phyloP scores from a whole-genome alignment of 2,329 filamentous ascomycete genomes.

The Colletotrichum coccodes region DNA sequence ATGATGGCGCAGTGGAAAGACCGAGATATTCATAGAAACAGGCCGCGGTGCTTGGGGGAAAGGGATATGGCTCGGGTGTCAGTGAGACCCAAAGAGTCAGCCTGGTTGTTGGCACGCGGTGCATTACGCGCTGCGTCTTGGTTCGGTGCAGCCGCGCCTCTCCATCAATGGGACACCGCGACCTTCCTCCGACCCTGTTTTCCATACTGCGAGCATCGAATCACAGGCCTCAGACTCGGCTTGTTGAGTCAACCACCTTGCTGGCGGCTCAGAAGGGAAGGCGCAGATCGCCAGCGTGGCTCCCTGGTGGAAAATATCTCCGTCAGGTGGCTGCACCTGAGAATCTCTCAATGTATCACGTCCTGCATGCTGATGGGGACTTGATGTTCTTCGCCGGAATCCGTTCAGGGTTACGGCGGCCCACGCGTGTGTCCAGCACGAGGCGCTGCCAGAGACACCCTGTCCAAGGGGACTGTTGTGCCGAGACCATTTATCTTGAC shows the following conservation, averaged over 20 bases:
- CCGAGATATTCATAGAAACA: constrained; percentile 33
- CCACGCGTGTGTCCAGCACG: constrained; percentile 27
- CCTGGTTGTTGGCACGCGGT: constrained; percentile 1
- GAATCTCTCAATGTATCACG: constrained; percentile 30
- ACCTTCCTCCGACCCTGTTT: not conserved
- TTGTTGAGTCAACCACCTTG: constrained; percentile 5
- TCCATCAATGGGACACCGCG: not conserved
- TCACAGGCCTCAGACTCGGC: not conserved
- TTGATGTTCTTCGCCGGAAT: constrained; percentile 22
- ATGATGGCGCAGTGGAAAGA: constrained; percentile 13
- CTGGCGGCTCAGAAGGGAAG: not conserved
- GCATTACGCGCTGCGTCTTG: not conserved
- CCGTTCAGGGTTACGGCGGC: constrained; percentile 18
- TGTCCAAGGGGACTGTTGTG: not conserved
- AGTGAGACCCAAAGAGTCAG: not conserved
- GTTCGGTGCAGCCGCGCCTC: not conserved
- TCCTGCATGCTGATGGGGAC: constrained; percentile 27
- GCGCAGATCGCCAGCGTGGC: not conserved
- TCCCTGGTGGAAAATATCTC: constrained; percentile 14
- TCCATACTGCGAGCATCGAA: not conserved
- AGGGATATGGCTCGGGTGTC: not conserved
- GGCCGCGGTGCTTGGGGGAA: not conserved
- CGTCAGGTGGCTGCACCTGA: constrained; percentile 26
- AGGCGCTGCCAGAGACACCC: constrained; percentile 17
- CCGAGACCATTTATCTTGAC: not conserved